A percentile compares a stretch with the other conserved stretches of the same genome.
Evolutionary conservation across 331 rosid genomes (phyloP).

Genomic region (Stylosanthes scabra): DNA sequence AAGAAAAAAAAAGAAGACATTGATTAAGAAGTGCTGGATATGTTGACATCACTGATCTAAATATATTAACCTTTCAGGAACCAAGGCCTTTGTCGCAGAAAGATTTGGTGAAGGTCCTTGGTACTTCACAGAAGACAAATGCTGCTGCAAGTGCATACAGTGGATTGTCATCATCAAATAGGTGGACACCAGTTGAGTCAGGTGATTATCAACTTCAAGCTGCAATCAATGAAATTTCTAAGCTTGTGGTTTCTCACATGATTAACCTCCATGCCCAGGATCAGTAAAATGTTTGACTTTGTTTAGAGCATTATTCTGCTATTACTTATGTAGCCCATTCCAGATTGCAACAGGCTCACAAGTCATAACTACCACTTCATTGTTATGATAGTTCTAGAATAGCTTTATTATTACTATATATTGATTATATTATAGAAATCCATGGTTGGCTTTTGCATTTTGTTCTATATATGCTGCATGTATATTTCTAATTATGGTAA

Average conservation of each 20-base stretch:
- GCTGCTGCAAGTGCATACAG: constrained; percentile 81
- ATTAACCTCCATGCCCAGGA: constrained; percentile 73
- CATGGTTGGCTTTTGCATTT: constrained; percentile 38
- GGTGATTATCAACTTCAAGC: constrained; percentile 77
- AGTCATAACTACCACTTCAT: not conserved
- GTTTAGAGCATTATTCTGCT: constrained; percentile 29
- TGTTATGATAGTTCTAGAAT: constrained; percentile 33
- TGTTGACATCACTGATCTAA: constrained; percentile 34
- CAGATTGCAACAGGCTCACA: constrained; percentile 19
- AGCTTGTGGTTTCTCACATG: constrained; percentile 71
- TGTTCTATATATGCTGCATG: constrained; percentile 15
- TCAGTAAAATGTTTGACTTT: constrained; percentile 42
- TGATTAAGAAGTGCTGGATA: not conserved
- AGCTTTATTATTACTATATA: constrained; percentile 2
- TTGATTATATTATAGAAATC: constrained; percentile 9
- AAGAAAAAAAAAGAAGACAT: no score
- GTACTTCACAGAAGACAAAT: constrained; percentile 77
- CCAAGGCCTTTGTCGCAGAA: constrained; percentile 72
- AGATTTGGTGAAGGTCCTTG: constrained; percentile 76
- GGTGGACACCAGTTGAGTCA: constrained; percentile 61
- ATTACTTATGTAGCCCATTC: constrained; percentile 32
- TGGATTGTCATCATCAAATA: constrained; percentile 58
- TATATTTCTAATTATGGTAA: constrained; percentile 15
- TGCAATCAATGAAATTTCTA: constrained; percentile 76
- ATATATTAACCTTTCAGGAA: constrained; percentile 55